Base-by-base conservation (phyloP, 176 grass and related monocot species). In the Eragrostis curvula region DNA sequence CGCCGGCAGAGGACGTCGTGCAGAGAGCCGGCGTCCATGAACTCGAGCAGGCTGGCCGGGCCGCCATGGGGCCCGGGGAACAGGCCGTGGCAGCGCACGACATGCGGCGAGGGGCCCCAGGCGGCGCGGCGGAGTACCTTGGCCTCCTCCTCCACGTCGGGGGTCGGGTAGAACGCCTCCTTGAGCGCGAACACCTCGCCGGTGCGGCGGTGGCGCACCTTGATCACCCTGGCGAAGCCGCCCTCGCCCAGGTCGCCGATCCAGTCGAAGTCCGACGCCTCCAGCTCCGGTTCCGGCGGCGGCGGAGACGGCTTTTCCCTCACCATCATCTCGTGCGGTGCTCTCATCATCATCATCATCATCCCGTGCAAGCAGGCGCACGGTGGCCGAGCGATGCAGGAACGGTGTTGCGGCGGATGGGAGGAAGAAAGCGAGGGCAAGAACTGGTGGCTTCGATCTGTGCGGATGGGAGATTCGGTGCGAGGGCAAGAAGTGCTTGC, bases 21-120 rank as follows among this genome's bases (percentile, higher is more conserved):
- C 58, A 90, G 83, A 0, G 83, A 82, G 0, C 83, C 88, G 41
- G 56, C 67, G 83, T 90, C 79, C 88, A 86, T 90, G 65, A 82
- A 59, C 78, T 89, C 87, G 65, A 89, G 83, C 20, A 82, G 24
- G 32, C 42, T 6, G 1, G 60, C 71, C 29, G 41, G 63, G 41
- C 77, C 78, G 55, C 21, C 56, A 7, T 0, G 5, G 7, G 7
- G 36, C 7, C 39, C 20, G 12, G 56, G 73, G 72, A 89, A 27
- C 46, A 81, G 27, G 50, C 45, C 82, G 87, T 89, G 78, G 87
- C 63, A 89, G 65, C 44, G 45, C 24, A 85, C 48, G 28, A 89
- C 20, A 65, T 71, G 24, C 5, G 82, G 87, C n/a, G 69, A 80
- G 3, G 32, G 32, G 32, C 32, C 32, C 3, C 66, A 70, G 42